These are phyloP conservation scores for Scortechinia acanthostroma DNA, from an alignment of 2,329 filamentous ascomycete genomes.

Conservation along the genomic window DNA sequence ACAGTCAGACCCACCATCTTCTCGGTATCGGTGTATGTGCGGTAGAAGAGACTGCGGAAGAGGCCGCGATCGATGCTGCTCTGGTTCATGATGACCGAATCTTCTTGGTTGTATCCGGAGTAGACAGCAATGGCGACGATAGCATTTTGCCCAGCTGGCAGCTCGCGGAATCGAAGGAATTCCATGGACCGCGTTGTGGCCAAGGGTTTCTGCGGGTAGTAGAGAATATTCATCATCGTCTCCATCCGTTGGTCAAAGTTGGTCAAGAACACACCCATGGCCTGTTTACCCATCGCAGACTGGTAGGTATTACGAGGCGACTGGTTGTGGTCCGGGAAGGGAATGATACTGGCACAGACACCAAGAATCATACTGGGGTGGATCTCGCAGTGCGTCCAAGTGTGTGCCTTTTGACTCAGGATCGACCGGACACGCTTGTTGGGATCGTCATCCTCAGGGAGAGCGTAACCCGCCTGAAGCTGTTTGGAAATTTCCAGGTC, in stretches of 20 bases:
- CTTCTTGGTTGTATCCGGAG: conserved; percentile 99
- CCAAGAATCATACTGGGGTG: conserved; percentile 98
- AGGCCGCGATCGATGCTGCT: conserved; percentile 95
- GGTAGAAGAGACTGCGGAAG: conserved; percentile 96
- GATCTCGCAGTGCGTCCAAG: conserved; percentile 97
- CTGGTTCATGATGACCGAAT: conserved; percentile 99
- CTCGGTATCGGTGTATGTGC: conserved; percentile 93
- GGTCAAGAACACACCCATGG: conserved; percentile 97
- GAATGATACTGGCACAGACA: conserved; percentile 98
- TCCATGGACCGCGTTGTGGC: conserved; percentile 97
- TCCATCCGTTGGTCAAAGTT: conserved; percentile 98
- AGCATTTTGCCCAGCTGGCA: conserved; percentile 93
- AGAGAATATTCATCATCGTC: conserved; percentile 98
- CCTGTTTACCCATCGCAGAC: conserved; percentile 99
- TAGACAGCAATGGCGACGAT: conserved; percentile 97
- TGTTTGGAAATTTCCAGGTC: conserved; percentile 75
- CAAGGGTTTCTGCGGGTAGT: conserved; percentile 95
- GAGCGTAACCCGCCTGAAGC: conserved; percentile 56
- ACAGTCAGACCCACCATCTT: conserved; percentile 92
- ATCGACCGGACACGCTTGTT: conserved; percentile 84
- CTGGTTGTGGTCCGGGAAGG: conserved; percentile 98
- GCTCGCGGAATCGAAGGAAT: conserved; percentile 93
- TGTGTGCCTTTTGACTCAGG: conserved; percentile 79
- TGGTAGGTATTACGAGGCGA: conserved; percentile 98
- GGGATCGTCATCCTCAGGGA: conserved; percentile 62